These are phyloP conservation scores for Alternaria ethzedia DNA, from an alignment of 2,329 filamentous ascomycete genomes.

Conservation along the genomic window DNA sequence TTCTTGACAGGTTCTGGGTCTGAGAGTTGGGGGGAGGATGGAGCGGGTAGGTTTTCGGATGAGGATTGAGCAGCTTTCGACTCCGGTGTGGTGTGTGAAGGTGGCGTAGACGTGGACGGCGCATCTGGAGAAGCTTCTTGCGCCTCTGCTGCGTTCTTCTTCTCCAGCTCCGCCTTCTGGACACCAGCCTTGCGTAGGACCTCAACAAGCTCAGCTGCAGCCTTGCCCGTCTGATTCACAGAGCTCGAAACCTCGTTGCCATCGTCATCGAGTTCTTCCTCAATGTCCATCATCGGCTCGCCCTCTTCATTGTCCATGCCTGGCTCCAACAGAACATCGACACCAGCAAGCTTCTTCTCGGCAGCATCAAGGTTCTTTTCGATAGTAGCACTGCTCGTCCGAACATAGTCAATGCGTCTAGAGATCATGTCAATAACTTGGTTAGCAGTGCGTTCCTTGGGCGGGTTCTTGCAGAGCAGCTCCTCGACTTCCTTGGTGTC, in stretches of 20 bases:
- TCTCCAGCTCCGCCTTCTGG: slow-evolving; percentile 49
- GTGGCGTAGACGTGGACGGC: background rate
- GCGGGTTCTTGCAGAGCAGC: slow-evolving; percentile 57
- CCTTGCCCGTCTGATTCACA: slow-evolving; percentile 65
- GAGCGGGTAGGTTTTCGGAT: background rate
- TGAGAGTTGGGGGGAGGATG: background rate
- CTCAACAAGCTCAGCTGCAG: slow-evolving; percentile 71
- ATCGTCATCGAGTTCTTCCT: slow-evolving; percentile 89
- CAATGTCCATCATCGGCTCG: slow-evolving; percentile 84
- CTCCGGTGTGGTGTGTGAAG: background rate
- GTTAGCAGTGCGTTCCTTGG: slow-evolving; percentile 58
- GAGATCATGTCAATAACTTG: slow-evolving; percentile 73
- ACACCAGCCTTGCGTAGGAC: slow-evolving; percentile 77
- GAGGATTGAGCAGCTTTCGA: background rate
- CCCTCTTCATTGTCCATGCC: slow-evolving; percentile 71
- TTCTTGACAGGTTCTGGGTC: slow-evolving; percentile 53
- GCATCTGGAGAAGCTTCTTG: background rate
- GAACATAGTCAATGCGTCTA: slow-evolving; percentile 86
- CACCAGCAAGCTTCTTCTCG: slow-evolving; percentile 71
- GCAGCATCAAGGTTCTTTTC: slow-evolving; percentile 73
- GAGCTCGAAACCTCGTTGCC: slow-evolving; percentile 75
- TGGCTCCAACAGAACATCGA: slow-evolving; percentile 62
- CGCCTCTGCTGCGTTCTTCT: slow-evolving; percentile 12
- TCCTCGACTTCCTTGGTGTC: slow-evolving; percentile 65
- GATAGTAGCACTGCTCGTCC: slow-evolving; percentile 76